phyloP scores from a whole-genome alignment of 2,329 filamentous ascomycete genomes.

The Coniochaeta ligniaria region DNA sequence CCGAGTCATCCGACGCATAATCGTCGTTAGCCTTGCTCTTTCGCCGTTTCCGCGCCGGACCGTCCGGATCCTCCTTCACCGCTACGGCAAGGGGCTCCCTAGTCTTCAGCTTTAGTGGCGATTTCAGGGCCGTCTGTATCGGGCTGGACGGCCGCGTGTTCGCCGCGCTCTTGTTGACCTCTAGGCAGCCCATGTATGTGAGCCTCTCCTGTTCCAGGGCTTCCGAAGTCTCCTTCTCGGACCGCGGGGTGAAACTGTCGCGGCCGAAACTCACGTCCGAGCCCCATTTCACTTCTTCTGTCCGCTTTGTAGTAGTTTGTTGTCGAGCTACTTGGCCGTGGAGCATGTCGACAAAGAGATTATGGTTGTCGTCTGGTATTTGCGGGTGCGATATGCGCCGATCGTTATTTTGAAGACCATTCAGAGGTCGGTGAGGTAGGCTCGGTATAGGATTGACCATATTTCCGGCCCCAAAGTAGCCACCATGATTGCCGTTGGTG shows the following conservation, averaged over 20 bases:
- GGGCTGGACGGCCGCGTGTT: conserved; percentile 56
- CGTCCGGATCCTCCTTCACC: conserved; percentile 29
- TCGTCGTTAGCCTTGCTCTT: conserved; percentile 45
- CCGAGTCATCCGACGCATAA: conserved; percentile 29
- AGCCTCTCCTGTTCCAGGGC: conserved; percentile 48
- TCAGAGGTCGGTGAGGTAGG: conserved; percentile 32
- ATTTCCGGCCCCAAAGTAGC: conserved; percentile 7
- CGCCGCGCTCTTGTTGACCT: conserved; percentile 48
- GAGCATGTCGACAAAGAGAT: conserved; percentile 34
- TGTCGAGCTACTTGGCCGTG: conserved; percentile 20
- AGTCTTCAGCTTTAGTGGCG: conserved; percentile 14
- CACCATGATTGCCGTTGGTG: conserved; percentile 18
- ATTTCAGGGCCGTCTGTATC: conserved; percentile 18
- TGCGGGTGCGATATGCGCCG: conserved; percentile 18
- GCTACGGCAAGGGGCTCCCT: conserved; percentile 16
- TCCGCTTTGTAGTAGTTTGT: conserved; percentile 9
- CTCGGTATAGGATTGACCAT: conserved; percentile 30
- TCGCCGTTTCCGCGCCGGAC: conserved; percentile 42
- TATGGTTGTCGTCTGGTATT: conserved; percentile 19
- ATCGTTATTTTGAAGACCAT: conserved; percentile 33
- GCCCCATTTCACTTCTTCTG: conserved; percentile 54
- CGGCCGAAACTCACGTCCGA: conserved; percentile 59
- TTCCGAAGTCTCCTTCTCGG: conserved; percentile 50
- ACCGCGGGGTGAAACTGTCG: conserved; percentile 50
- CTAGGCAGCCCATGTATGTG: conserved; percentile 49